phyloP scores from a whole-genome alignment of 23 red algal genomes.

The Cyanidium caldarium region DNA sequence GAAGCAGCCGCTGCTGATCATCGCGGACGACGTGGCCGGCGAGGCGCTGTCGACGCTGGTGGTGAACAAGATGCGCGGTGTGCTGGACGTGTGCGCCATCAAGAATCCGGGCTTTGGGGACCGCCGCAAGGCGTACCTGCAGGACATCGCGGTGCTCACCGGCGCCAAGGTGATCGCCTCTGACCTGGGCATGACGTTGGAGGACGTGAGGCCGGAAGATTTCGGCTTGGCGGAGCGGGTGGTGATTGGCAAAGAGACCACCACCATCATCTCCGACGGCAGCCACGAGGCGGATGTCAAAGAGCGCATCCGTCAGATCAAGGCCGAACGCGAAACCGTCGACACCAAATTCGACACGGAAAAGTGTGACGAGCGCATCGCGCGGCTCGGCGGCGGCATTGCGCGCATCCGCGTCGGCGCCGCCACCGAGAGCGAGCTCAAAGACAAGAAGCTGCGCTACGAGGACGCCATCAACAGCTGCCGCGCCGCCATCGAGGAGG shows the following conservation, averaged over 20 bases:
- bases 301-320: slow-evolving; percentile 56
- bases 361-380: slow-evolving; percentile 89
- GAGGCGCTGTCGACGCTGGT: slow-evolving; percentile 95
- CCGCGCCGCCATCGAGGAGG: slow-evolving; percentile 89
- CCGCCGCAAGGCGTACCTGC: slow-evolving; percentile 91
- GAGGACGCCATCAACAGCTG: slow-evolving; percentile 92
- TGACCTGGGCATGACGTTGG: slow-evolving; percentile 85
- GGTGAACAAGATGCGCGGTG: slow-evolving; percentile 98
- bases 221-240: slow-evolving; percentile 72
- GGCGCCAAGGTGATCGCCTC: slow-evolving; percentile 59
- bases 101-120: slow-evolving; percentile 98
- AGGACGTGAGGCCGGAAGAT: slow-evolving; percentile 40
- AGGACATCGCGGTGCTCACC: slow-evolving; percentile 91
- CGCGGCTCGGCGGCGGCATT: slow-evolving; percentile 76
- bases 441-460: slow-evolving; percentile 95
- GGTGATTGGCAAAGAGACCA: slow-evolving; percentile 81
- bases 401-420: slow-evolving; percentile 94
- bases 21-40: slow-evolving; percentile 81
- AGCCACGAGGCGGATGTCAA: slow-evolving; percentile 58
- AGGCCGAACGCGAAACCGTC: slow-evolving; percentile 41
- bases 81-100: slow-evolving; percentile 79
- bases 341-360: slow-evolving; percentile 77
- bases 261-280: slow-evolving; percentile 84
- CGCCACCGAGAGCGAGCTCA: slow-evolving; percentile 95
- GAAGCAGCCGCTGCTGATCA: slow-evolving; percentile 89